Evolutionary conservation across 192 early-diverging fungal species (phyloP).

Genomic region (Backusella circina): DNA sequence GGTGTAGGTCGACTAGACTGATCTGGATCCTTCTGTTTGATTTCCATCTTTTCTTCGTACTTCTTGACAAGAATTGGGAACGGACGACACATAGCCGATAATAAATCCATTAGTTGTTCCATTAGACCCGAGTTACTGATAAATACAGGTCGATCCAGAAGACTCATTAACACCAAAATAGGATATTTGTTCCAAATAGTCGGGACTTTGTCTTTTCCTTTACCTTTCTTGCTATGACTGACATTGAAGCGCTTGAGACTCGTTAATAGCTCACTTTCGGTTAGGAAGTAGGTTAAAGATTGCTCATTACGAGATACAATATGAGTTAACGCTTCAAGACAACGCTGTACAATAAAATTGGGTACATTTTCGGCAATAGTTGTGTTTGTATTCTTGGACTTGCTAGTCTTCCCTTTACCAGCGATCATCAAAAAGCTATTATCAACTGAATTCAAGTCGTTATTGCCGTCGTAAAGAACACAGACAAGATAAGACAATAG

Average conservation of each 20-base stretch:
- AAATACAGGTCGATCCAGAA: conserved; percentile 83
- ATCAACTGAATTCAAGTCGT: conserved; percentile 73
- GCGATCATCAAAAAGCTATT: conserved; percentile 75
- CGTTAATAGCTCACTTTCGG: conserved; percentile 60
- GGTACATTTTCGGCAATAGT: conserved; percentile 64
- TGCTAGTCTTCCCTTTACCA: conserved; percentile 47
- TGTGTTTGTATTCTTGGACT: conserved; percentile 21
- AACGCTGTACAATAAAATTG: conserved; percentile 86
- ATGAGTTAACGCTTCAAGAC: conserved; percentile 78
- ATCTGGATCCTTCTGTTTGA: conserved; percentile 15
- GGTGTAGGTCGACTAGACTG: conserved; percentile 36
- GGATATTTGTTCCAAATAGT: conserved; percentile 54
- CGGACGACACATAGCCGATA: conserved; percentile 76
- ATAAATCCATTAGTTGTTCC: conserved; percentile 85
- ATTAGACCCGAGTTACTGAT: conserved; percentile 75
- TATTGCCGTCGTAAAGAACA: conserved; percentile 78
- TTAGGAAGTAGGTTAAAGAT: conserved; percentile 75
- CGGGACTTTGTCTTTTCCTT: conserved; percentile 56
- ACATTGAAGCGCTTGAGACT: conserved; percentile 39
- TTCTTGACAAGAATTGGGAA: conserved; percentile 62
- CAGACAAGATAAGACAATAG: conserved; percentile 83
- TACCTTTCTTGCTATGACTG: conserved; percentile 60
- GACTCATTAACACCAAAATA: conserved; percentile 77
- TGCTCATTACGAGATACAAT: conserved; percentile 77
- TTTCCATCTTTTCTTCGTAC: conserved; percentile 42